Conservation (phyloP, 2,329 filamentous ascomycete genomes). For the Aspergillus phoenicis region DNA sequence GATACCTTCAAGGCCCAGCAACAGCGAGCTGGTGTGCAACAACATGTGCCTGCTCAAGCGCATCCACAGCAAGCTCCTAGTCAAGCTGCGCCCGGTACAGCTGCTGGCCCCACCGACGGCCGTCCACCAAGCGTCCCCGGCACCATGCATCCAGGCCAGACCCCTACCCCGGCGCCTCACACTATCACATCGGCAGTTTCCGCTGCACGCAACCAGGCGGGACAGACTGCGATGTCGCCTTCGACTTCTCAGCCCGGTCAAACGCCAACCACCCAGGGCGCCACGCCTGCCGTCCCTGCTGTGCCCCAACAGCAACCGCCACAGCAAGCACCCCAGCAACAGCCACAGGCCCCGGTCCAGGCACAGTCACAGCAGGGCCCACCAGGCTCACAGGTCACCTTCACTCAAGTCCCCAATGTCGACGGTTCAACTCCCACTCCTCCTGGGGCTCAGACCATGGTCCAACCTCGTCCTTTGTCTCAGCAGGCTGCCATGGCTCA, state of each 20-base stretch:
- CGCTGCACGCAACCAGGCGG: slow-evolving; percentile 46
- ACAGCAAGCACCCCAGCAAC: slow-evolving; percentile 18
- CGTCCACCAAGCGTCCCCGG: slow-evolving; percentile 29
- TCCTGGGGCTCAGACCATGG: slow-evolving; percentile 33
- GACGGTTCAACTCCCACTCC: slow-evolving; percentile 38
- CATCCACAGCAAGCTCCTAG: slow-evolving; percentile 23
- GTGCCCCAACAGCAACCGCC: slow-evolving; percentile 21
- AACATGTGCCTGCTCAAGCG: slow-evolving; percentile 18
- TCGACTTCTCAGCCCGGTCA: slow-evolving; percentile 38
- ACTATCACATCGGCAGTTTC: slow-evolving; percentile 53
- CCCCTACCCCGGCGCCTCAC: slow-evolving; percentile 45
- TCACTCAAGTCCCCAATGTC: slow-evolving; percentile 34
- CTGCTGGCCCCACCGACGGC: slow-evolving; percentile 21
- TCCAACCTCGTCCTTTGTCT: slow-evolving; percentile 46
- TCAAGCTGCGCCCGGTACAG: slow-evolving; percentile 22
- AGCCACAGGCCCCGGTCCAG: slow-evolving; percentile 32
- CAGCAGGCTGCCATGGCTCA: slow-evolving; percentile 51
- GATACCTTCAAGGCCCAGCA: slow-evolving; percentile 46
- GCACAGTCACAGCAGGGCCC: slow-evolving; percentile 34
- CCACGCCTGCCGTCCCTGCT: slow-evolving; percentile 27
- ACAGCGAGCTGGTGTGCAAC: slow-evolving; percentile 29
- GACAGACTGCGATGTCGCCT: slow-evolving; percentile 41
- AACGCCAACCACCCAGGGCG: slow-evolving; percentile 32
- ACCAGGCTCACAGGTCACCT: slow-evolving; percentile 31
- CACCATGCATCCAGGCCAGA: slow-evolving; percentile 37